Evolutionary conservation across 345 rosid species (phyloP), one percentile per base, ranked within the genome.

Genomic region (Melaleuca quinquenervia): DNA sequence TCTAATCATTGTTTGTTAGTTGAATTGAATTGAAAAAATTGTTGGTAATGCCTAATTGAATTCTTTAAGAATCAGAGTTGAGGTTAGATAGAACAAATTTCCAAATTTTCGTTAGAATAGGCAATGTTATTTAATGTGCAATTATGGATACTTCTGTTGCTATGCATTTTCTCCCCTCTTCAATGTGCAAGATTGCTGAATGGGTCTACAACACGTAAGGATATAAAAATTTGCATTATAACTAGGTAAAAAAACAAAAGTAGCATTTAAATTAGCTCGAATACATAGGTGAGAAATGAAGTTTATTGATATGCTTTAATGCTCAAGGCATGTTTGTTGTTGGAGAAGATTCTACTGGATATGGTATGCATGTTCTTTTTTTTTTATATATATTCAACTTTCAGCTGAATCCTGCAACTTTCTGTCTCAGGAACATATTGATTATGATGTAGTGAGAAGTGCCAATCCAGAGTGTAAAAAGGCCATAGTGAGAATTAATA

Each of bases 401-500:
- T 75, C 32, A 58, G 36, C 62, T 53, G 76, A 36, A 55, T 48
- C 27, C 50, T 83, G 26, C 51, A 50, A 49, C 83, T 50, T 76
- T 85, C 86, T 48, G 86, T 86, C 88, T 83, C 90, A 97, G 99
- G 98, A 95, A 89, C 98, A 96, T 88, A 88, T 92, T 50, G 96
- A 97, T 83, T 97, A 95, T 88, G 99, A 95, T 91, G 91, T 97
- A 82, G 96, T 95, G 84, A 94, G 91, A 92, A 95, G 98, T 90
- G 87, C 85, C 55, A 93, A 91, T 89, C 95, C 97, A 36, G 98
- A 96, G 52, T 93, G 91, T 87, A 96, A 93, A 90, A 95, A 89
- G 88, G 91, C 96, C 83, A 89, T 89, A 26, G 93, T 93, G 86
- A 93, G 96, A 83, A 93, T 97, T 87, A 96, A 97, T 91, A 89